Evolutionary conservation across 2,329 filamentous ascomycete genomes (phyloP).

Genomic region (Colletotrichum costaricense): DNA sequence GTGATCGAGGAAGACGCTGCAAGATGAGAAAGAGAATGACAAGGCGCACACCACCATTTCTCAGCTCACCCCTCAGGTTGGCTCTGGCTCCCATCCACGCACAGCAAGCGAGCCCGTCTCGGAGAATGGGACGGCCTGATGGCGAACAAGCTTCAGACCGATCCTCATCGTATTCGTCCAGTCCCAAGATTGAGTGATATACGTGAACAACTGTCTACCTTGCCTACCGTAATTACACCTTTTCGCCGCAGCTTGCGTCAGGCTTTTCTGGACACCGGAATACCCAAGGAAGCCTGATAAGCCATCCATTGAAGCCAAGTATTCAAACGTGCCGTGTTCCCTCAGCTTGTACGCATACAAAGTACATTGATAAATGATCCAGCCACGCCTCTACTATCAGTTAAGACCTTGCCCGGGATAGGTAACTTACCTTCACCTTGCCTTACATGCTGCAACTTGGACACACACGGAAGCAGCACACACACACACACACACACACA

Average conservation of each 20-base stretch:
- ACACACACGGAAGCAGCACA: not conserved
- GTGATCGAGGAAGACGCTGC: not conserved
- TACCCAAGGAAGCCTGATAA: not conserved
- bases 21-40: not conserved
- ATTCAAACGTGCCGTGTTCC: slow-evolving; percentile 4
- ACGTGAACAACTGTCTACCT: too few relatives aligned
- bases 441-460: slow-evolving; percentile 11
- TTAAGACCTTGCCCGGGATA: not conserved
- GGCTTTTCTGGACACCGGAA: not conserved
- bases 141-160: slow-evolving; percentile 15
- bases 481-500: slow-evolving; percentile 6
- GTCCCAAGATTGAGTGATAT: not conserved
- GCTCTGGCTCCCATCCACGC: not conserved
- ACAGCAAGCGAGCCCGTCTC: not conserved
- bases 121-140: slow-evolving; percentile 2
- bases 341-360: not conserved
- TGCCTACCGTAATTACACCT: not conserved
- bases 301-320: not conserved
- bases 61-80: not conserved
- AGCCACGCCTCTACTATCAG: not conserved
- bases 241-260: slow-evolving; percentile 23
- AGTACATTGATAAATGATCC: not conserved
- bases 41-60: not conserved
- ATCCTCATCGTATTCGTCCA: slow-evolving; percentile 5
- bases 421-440: not conserved